Evolutionary conservation across 2,329 filamentous ascomycete genomes (phyloP).

Genomic region (Ophiostoma sp.): DNA sequence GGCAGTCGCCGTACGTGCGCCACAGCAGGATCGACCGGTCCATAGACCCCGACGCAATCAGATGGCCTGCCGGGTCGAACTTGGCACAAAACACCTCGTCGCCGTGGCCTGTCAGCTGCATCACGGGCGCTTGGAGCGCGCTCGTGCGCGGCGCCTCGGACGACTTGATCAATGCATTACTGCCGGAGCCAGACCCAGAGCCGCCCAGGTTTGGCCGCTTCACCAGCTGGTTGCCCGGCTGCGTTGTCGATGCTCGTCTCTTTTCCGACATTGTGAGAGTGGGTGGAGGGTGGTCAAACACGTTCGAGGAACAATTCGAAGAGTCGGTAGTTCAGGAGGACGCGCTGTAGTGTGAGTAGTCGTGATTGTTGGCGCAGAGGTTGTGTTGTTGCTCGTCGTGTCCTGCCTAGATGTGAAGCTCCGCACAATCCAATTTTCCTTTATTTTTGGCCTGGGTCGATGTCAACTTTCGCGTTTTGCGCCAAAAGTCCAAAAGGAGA

Average conservation of each 20-base stretch:
- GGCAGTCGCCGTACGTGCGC: slow-evolving; percentile 88
- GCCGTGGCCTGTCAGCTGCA: slow-evolving; percentile 82
- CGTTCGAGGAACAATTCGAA: neutral
- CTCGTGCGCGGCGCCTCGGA: slow-evolving; percentile 74
- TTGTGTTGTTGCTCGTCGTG: neutral
- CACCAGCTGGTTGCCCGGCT: slow-evolving; percentile 79
- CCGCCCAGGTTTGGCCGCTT: slow-evolving; percentile 78
- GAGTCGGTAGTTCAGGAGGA: neutral
- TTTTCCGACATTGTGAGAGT: slow-evolving; percentile 79
- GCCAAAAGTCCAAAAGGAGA: neutral
- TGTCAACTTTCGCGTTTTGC: slow-evolving; percentile 14
- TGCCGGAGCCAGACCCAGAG: slow-evolving; percentile 48
- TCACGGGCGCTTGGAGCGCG: slow-evolving; percentile 82
- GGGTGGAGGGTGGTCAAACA: neutral
- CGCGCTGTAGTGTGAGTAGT: neutral
- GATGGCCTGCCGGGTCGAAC: slow-evolving; percentile 84
- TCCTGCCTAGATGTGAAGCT: slow-evolving; percentile 16
- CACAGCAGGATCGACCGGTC: slow-evolving; percentile 91
- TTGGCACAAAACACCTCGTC: slow-evolving; percentile 88
- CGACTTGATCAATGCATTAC: slow-evolving; percentile 50
- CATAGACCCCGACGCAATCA: slow-evolving; percentile 94
- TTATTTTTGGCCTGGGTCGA: neutral
- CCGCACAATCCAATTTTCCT: slow-evolving; percentile 29
- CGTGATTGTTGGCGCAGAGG: neutral
- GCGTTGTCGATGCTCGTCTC: slow-evolving; percentile 75